These are phyloP conservation scores for Paspalum vaginatum DNA, from an alignment of 176 grass and related monocot species.

Conservation along the genomic window DNA sequence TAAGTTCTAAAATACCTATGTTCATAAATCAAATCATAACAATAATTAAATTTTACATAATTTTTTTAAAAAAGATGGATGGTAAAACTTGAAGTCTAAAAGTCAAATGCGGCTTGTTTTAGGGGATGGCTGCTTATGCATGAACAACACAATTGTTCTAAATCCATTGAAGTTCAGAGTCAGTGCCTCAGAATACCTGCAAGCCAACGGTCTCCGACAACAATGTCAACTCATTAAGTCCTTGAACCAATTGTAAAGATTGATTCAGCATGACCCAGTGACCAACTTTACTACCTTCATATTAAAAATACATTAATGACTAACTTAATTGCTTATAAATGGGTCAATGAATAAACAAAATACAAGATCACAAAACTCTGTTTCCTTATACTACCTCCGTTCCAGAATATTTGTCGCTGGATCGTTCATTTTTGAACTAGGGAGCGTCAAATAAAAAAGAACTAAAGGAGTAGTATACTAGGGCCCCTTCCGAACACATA, in stretches of 20 bases:
- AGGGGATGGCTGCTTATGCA: not conserved
- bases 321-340: constrained; percentile 2
- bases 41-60: too few species aligned
- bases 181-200: constrained; percentile 58
- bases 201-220: constrained; percentile 86
- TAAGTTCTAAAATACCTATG: too few species aligned
- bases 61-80: too few species aligned
- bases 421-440: too few species aligned
- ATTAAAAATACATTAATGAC: constrained; percentile 32
- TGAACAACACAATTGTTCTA: not conserved
- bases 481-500: too few species aligned
- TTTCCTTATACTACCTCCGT: not conserved
- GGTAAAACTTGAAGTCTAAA: too few species aligned
- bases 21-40: too few species aligned
- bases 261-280: constrained; percentile 81
- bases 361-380: not conserved
- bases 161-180: not conserved
- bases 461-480: too few species aligned
- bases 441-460: too few species aligned
- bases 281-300: constrained; percentile 85
- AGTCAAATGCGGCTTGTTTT: too few species aligned
- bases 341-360: not conserved
- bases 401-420: too few species aligned
- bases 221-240: constrained; percentile 78
- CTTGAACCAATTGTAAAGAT: constrained; percentile 63